Percentiles rank a stretch among this genome's conserved stretches.
phyloP scores from a whole-genome alignment of 768 basidiomycete genomes.

The Boletus insuetus region DNA sequence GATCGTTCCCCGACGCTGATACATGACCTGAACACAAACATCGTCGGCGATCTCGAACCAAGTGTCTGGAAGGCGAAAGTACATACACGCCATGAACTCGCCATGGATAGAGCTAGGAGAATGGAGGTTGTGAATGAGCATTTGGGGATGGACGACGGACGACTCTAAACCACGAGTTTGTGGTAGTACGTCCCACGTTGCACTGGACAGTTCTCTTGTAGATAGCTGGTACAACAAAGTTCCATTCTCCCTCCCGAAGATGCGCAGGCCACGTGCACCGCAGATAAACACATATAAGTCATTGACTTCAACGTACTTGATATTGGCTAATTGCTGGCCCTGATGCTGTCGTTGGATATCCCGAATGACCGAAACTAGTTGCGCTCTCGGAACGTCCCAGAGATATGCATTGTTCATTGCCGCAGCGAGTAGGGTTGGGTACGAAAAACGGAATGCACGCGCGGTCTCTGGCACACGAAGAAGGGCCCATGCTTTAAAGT shows the following conservation, averaged over 20 bases:
- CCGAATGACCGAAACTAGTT: conserved; percentile 40
- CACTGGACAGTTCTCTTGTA: conserved; percentile 34
- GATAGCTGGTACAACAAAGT: conserved; percentile 43
- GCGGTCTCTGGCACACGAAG: conserved; percentile 44
- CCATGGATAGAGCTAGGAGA: background rate
- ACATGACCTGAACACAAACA: conserved; percentile 36
- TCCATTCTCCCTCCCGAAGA: conserved; percentile 52
- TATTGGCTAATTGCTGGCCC: conserved; percentile 31
- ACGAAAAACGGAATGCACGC: conserved; percentile 63
- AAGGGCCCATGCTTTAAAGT: conserved; percentile 63
- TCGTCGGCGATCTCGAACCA: background rate
- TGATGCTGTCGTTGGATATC: conserved; percentile 18
- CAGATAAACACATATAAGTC: conserved; percentile 59
- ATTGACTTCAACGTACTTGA: conserved; percentile 68
- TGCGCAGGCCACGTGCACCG: conserved; percentile 43
- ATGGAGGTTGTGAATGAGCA: conserved; percentile 13
- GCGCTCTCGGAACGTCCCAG: conserved; percentile 58
- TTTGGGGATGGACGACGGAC: conserved; percentile 21
- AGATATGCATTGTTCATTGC: conserved; percentile 46
- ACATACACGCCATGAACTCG: conserved; percentile 30
- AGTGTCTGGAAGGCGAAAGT: background rate
- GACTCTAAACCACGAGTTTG: conserved; percentile 2
- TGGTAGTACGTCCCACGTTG: conserved; percentile 34
- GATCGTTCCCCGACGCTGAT: conserved; percentile 44
- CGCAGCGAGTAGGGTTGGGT: conserved; percentile 60